Percentiles rank a stretch among this genome's conserved stretches.
Evolutionary conservation across 768 basidiomycete genomes (phyloP).

Genomic region (Sarcodon aspratus): DNA sequence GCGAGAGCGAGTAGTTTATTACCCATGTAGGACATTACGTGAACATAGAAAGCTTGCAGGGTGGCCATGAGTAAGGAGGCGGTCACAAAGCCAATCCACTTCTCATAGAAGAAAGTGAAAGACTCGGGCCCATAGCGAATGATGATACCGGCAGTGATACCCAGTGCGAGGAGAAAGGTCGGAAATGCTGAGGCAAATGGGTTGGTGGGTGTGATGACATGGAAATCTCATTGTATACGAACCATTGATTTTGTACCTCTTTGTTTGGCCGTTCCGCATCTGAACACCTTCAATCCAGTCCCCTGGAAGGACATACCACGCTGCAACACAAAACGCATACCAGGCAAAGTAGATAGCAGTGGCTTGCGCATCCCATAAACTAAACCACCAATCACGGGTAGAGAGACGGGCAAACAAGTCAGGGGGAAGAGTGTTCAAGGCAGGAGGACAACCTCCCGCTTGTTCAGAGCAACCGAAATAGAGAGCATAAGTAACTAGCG

Average conservation of each 20-base stretch:
- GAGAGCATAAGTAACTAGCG: conserved; percentile 59
- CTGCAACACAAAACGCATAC: conserved; percentile 79
- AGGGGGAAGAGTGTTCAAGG: conserved; percentile 26
- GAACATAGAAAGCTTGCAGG: conserved; percentile 62
- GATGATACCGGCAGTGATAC: conserved; percentile 58
- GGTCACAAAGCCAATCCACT: conserved; percentile 84
- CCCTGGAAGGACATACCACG: conserved; percentile 73
- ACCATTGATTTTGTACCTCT: conserved; percentile 95
- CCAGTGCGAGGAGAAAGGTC: conserved; percentile 75
- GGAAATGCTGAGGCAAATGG: conserved; percentile 52
- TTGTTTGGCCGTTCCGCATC: conserved; percentile 67
- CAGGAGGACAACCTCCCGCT: conserved; percentile 59
- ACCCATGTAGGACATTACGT: conserved; percentile 54
- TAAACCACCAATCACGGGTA: conserved; percentile 49
- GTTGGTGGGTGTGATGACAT: neutral
- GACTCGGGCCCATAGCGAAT: conserved; percentile 63
- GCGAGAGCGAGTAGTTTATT: conserved; percentile 77
- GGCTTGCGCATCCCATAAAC: conserved; percentile 79
- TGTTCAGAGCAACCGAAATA: conserved; percentile 70
- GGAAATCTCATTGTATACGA: conserved; percentile 12
- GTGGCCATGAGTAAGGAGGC: conserved; percentile 73
- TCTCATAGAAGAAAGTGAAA: conserved; percentile 86
- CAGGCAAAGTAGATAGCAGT: conserved; percentile 69
- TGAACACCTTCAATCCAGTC: conserved; percentile 25
- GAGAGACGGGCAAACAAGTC: conserved; percentile 36